These are phyloP conservation scores for Diplocarpon mali DNA, from an alignment of 2,329 filamentous ascomycete species.

Conservation along the genomic window DNA sequence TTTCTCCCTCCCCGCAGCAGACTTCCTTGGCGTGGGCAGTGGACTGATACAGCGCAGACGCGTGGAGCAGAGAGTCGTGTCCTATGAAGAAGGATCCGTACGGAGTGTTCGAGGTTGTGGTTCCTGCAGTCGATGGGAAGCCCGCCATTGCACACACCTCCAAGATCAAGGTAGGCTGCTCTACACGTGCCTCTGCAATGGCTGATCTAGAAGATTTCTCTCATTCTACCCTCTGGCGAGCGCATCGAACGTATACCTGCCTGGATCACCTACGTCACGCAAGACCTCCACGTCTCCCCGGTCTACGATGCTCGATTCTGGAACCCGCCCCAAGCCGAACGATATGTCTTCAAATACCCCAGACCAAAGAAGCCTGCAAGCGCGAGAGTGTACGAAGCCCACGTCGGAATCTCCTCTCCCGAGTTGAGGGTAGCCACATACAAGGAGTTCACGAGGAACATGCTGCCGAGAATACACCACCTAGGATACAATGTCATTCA, in stretches of 20 bases:
- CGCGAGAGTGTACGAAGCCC: constrained; percentile 94
- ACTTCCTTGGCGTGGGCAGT: constrained; percentile 3
- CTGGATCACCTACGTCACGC: constrained; percentile 96
- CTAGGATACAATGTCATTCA: constrained; percentile 97
- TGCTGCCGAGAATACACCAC: constrained; percentile 80
- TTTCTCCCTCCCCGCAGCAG: constrained; percentile 12
- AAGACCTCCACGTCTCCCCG: constrained; percentile 80
- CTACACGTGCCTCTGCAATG: background rate
- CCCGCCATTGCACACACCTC: constrained; percentile 83
- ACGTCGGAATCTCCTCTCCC: constrained; percentile 91
- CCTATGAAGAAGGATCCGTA: constrained; percentile 79
- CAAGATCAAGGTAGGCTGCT: constrained; percentile 69
- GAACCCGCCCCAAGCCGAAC: constrained; percentile 72
- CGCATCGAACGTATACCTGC: constrained; percentile 80
- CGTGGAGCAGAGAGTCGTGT: constrained; percentile 74
- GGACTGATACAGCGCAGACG: constrained; percentile 42
- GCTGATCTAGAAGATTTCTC: constrained; percentile 53
- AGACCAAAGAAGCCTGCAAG: constrained; percentile 76
- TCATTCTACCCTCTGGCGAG: constrained; percentile 69
- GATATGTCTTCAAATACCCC: constrained; percentile 74
- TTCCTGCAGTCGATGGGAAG: constrained; percentile 64
- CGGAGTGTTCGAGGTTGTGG: constrained; percentile 74
- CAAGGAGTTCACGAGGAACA: constrained; percentile 91
- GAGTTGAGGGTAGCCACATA: constrained; percentile 84
- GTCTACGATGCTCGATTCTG: constrained; percentile 94